These are phyloP conservation scores for Blastobotrys mokoenaii DNA, from an alignment of 805 yeast species.

Conservation along the genomic window DNA sequence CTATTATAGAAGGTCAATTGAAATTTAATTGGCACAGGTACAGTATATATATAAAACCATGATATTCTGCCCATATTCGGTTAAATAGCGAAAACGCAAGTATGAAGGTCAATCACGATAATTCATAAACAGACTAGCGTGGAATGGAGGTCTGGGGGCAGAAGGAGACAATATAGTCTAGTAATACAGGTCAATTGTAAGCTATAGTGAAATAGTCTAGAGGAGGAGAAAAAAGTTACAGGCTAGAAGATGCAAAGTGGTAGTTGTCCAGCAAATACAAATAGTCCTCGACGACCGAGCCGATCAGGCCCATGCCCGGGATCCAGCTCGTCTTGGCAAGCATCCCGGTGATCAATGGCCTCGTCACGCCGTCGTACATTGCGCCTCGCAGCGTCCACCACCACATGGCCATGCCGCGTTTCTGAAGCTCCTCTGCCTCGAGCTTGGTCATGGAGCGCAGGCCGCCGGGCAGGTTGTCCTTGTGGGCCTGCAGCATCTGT, in stretches of 20 bases:
- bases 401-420: slow-evolving; percentile 23
- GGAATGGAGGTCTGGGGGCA: too few species aligned
- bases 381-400: slow-evolving; percentile 36
- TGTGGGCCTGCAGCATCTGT: slow-evolving; percentile 20
- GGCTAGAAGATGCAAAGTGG: slow-evolving; percentile 25
- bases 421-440: slow-evolving; percentile 26
- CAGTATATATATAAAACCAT: too few species aligned
- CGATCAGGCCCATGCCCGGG: slow-evolving; percentile 28
- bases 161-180: too few species aligned
- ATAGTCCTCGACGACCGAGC: slow-evolving; percentile 30
- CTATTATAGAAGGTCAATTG: too few species aligned
- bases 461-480: slow-evolving; percentile 19
- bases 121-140: too few species aligned
- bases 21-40: too few species aligned
- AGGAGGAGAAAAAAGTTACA: too few species aligned
- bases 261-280: slow-evolving; percentile 32
- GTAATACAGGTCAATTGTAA: too few species aligned
- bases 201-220: too few species aligned
- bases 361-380: slow-evolving; percentile 27
- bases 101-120: too few species aligned
- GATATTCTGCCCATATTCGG: too few species aligned
- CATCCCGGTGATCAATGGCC: slow-evolving; percentile 24
- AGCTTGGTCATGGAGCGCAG: slow-evolving; percentile 22
- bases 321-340: slow-evolving; percentile 20
- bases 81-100: too few species aligned